Evolutionary conservation across 441 rosid species (phyloP), one percentile per base, ranked within the genome.

Genomic region (Mallotus japonicus): DNA sequence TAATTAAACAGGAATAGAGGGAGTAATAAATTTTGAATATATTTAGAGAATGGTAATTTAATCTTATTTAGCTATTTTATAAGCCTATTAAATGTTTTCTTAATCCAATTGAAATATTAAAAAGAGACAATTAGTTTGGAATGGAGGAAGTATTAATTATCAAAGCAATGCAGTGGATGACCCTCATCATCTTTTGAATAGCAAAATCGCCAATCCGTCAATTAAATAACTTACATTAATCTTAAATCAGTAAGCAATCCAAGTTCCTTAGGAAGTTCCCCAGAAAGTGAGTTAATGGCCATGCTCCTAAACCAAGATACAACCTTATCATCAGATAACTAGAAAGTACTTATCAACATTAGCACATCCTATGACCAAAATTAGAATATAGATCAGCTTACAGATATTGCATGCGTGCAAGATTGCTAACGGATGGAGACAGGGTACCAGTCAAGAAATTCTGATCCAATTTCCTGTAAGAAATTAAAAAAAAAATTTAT

Each of bases 251-350:
- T 77, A 62, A 90, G 89, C 64, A 68, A 24, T 3, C 87, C 88
- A n/a, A 88, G 79, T 76, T 85, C 91, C 56, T 62, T 76, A 8
- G 97, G 97, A 57, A 87, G 76, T 73, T 80, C 78, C 17, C 91
- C 89, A 5, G 91, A 84, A 46, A 84, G 67, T 11, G 83, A 79
- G 79, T 84, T 84, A 24, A 69, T 59, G 56, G 77, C 85, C 65
- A 86, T 0, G 51, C 6, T 50, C 85, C 91, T 87, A 69, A 24
- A 49, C 50, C 13, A 53, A 49, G 42, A 67, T 40, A 59, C 9
- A 67, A 50, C 50, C 57, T 66, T 19, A 49, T 53, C 2, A 28
- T 64, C 34, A 70, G 37, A 3, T 70, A 69, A 61, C n/a, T 6
- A 8, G 16, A 8, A 55, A 59, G 50, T 10, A 37, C 11, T 15